Percentiles rank a stretch among this genome's conserved stretches.
Conservation (phyloP, 495 filamentous ascomycete species). For the Penicillium soppii region DNA sequence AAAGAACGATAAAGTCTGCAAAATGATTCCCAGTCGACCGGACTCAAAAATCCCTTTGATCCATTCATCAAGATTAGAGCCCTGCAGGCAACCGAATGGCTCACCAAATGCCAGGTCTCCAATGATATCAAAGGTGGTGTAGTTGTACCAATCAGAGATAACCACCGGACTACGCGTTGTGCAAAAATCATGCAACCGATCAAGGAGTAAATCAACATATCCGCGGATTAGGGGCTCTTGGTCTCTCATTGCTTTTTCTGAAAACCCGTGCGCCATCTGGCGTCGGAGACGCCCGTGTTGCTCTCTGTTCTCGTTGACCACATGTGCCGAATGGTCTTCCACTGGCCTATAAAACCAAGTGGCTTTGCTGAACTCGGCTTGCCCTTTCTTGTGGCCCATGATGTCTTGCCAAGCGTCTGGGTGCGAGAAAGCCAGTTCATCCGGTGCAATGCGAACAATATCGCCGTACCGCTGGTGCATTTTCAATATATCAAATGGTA, state of each 20-base stretch:
- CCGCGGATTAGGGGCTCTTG: conserved; percentile 43
- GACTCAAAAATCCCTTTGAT: conserved; percentile 47
- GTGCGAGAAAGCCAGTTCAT: conserved; percentile 50
- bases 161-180: conserved; percentile 28
- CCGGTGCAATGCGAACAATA: conserved; percentile 53
- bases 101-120: conserved; percentile 62
- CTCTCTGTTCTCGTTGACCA: conserved; percentile 32
- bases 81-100: conserved; percentile 53
- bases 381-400: conserved; percentile 39
- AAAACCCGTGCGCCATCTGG: conserved; percentile 54
- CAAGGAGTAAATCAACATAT: conserved; percentile 48
- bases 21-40: conserved; percentile 24
- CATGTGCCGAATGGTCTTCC: conserved; percentile 8
- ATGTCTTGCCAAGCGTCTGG: conserved; percentile 58
- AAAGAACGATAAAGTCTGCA: conserved; percentile 36
- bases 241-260: conserved; percentile 41
- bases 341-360: conserved; percentile 17
- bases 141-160: conserved; percentile 57
- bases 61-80: conserved; percentile 52
- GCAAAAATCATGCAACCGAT: conserved; percentile 35
- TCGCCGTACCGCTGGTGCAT: conserved; percentile 51
- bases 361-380: conserved; percentile 15
- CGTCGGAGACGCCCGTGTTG: conserved; percentile 43
- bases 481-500: conserved; percentile 39
- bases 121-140: conserved; percentile 60